Percentiles rank a stretch among this genome's conserved stretches.
phyloP scores from a whole-genome alignment of 768 basidiomycete species.

The Hypholoma fasciculare region DNA sequence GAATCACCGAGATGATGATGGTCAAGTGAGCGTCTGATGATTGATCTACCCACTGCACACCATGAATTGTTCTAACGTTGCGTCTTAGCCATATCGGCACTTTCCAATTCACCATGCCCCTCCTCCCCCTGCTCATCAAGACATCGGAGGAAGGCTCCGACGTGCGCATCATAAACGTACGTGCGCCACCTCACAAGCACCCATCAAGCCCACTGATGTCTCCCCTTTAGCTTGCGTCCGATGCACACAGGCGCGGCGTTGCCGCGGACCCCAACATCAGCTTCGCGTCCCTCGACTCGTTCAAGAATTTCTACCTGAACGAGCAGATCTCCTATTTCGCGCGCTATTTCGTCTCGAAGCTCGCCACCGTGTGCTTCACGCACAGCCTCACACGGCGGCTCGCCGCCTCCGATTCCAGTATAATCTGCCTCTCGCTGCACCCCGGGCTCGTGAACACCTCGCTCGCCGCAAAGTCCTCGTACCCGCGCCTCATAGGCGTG shows the following conservation, averaged over 20 bases:
- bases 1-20: slow-evolving; percentile 12
- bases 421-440: slow-evolving; percentile 15
- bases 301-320: slow-evolving; percentile 10
- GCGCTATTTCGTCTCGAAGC: slow-evolving; percentile 13
- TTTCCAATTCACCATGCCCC: slow-evolving; percentile 15
- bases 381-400: slow-evolving; percentile 11
- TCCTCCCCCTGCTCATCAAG: slow-evolving; percentile 16
- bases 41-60: neutral
- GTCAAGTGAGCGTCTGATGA: slow-evolving; percentile 5
- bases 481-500: slow-evolving; percentile 13
- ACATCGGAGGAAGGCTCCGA: slow-evolving; percentile 16
- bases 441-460: slow-evolving; percentile 16
- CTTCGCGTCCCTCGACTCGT: slow-evolving; percentile 9
- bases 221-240: slow-evolving; percentile 2
- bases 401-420: neutral
- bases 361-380: slow-evolving; percentile 12
- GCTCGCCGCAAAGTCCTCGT: neutral
- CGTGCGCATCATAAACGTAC: slow-evolving; percentile 16
- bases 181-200: slow-evolving; percentile 2
- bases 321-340: slow-evolving; percentile 3
- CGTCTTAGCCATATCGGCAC: slow-evolving; percentile 15
- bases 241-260: neutral
- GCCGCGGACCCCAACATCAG: slow-evolving; percentile 8
- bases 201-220: neutral
- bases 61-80: neutral